phyloP scores from a whole-genome alignment of 768 basidiomycete species.

The Cantharellus cinnabarinus region DNA sequence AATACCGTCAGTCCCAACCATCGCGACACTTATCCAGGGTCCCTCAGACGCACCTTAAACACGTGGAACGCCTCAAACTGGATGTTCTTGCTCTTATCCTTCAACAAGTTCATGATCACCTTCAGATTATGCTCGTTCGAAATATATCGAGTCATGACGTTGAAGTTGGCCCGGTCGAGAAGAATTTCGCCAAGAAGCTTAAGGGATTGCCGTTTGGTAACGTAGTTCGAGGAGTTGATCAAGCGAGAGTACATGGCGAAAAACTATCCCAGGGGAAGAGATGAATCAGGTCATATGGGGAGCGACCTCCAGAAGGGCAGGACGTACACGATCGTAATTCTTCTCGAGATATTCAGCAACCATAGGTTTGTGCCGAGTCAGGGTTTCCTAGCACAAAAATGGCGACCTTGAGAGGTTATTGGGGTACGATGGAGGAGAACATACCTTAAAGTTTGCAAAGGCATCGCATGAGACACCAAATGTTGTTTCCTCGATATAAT shows the following conservation, averaged over 20 bases:
- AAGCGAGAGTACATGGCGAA: slow-evolving; percentile 88
- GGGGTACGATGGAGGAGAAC: slow-evolving; percentile 1
- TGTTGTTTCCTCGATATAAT: slow-evolving; percentile 92
- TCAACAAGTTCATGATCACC: slow-evolving; percentile 99
- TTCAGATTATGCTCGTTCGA: slow-evolving; percentile 88
- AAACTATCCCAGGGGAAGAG: slow-evolving; percentile 34
- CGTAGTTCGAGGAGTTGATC: slow-evolving; percentile 86
- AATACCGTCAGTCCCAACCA: neutral
- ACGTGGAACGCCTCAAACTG: slow-evolving; percentile 99
- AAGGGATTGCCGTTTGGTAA: slow-evolving; percentile 97
- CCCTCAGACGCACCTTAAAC: slow-evolving; percentile 59
- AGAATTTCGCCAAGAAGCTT: slow-evolving; percentile 96
- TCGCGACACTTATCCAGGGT: neutral
- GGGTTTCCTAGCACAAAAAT: slow-evolving; percentile 38
- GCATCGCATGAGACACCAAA: slow-evolving; percentile 98
- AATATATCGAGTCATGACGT: slow-evolving; percentile 96
- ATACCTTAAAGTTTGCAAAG: slow-evolving; percentile 75
- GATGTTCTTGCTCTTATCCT: slow-evolving; percentile 98
- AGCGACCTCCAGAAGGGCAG: neutral
- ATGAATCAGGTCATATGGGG: neutral
- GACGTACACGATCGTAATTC: slow-evolving; percentile 80
- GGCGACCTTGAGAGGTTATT: neutral
- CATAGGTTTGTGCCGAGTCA: slow-evolving; percentile 95
- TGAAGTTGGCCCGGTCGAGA: slow-evolving; percentile 94
- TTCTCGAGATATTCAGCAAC: slow-evolving; percentile 91